These are phyloP conservation scores for Hortiboletus campestris DNA, from an alignment of 768 basidiomycete species.

Conservation along the genomic window DNA sequence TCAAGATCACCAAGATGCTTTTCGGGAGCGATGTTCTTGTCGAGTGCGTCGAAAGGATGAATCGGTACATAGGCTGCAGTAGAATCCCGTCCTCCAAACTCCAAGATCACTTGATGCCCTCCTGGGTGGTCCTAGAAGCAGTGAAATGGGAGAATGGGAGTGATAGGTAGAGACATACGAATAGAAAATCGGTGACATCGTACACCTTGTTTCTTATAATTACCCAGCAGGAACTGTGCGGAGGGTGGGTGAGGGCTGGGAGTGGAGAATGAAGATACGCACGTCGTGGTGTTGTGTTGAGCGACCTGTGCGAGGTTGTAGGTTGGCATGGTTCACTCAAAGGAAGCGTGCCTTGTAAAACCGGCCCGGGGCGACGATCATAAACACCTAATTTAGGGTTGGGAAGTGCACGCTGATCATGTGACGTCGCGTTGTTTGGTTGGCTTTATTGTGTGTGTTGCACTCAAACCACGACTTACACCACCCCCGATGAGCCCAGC, in stretches of 20 bases:
- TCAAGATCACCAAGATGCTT: constrained; percentile 74
- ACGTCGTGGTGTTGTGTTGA: constrained; percentile 56
- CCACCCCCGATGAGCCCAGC: constrained; percentile 40
- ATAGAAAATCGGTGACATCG: constrained; percentile 79
- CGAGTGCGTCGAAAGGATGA: constrained; percentile 80
- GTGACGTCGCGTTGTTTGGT: constrained; percentile 54
- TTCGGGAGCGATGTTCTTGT: constrained; percentile 63
- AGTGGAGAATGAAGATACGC: constrained; percentile 13
- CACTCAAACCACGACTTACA: constrained; percentile 42
- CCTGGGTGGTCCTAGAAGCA: constrained; percentile 68
- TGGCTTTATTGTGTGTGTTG: constrained; percentile 41
- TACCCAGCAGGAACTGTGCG: constrained; percentile 77
- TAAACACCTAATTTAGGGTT: neutral
- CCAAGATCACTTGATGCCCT: constrained; percentile 76
- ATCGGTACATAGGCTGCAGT: constrained; percentile 75
- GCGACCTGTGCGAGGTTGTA: constrained; percentile 57
- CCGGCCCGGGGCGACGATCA: neutral
- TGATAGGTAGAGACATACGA: constrained; percentile 38
- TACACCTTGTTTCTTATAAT: constrained; percentile 80
- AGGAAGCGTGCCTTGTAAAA: no score
- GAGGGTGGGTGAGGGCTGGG: constrained; percentile 7
- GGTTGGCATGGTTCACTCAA: constrained; percentile 31
- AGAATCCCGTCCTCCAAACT: constrained; percentile 85
- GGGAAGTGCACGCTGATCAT: constrained; percentile 26
- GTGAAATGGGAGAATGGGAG: neutral